Evolutionary conservation across 306 rosid species (phyloP), one percentile per base, ranked within the genome.

Genomic region (Aeschynomene evenia): DNA sequence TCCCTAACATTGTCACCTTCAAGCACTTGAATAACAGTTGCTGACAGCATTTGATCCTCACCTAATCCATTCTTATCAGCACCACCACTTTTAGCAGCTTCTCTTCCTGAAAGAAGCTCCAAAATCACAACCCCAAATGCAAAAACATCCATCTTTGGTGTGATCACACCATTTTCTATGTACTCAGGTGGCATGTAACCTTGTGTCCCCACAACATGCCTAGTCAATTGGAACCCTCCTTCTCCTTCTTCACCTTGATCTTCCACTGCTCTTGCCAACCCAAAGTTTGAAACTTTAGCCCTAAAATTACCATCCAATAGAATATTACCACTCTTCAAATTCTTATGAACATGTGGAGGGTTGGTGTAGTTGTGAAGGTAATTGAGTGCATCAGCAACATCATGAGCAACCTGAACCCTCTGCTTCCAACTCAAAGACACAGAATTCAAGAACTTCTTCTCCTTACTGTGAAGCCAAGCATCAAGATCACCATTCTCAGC

Each of bases 101-200:
- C 86, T 63, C 72, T 85, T 19, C 96, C 93, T 0, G 96, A 87
- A 64, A 85, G 83, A 33, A 90, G 77, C 85, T 87, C 96, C 81
- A 85, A 71, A 29, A 85, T 53, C 66, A 90, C 86, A 40, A 90
- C 91, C 46, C 96, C 93, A 63, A 83, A 80, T 2, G 96, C 85
- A 45, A 83, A 90, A 51, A 83, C 93, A 76, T 90, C 96, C 37
- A 90, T 66, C 46, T 90, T 90, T 1, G 96, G 82, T 14, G 89
- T 85, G 52, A 87, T 82, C 59, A 90, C 71, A 26, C 96, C 91
- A 14, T 80, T 82, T 59, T 90, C 86, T 4, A 85, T 78, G 42
- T 87, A 90, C 74, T 90, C 96, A 1, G 96, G 89, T 21, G 96
- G 50, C 91, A 90, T 87, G 48, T 90, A 90, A 39, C 96, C 96